Evolutionary conservation across 352 stramenopile genomes (phyloP), one percentile per base, ranked within the genome.

Genomic region (Globisporangium acanthophoron): DNA sequence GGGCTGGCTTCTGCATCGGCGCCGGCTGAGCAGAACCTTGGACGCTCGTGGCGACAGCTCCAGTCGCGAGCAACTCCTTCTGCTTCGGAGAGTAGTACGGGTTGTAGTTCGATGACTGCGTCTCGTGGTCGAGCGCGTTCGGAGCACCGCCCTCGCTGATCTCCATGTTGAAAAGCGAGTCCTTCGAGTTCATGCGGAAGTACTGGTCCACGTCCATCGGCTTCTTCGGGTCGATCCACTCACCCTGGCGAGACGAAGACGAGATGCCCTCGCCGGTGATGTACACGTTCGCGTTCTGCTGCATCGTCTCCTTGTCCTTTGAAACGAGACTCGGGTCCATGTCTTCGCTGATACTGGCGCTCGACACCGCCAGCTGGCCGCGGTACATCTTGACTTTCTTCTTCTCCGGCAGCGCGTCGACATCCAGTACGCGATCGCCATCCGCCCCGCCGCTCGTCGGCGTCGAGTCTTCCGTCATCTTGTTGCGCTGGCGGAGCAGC

Each of bases 401-500:
- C 66, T 92, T 95, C 58, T 90, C 79, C 4, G 85, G 85, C 24
- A 92, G 59, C 27, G 75, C 73, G 27, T 88, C 71, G 11, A 62
- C 54, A 49, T 75, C 63, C 0, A 83, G 46, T 18, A 89, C 53
- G 16, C 67, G 70, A 54, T 90, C 81, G 16, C 49, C 66, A 49
- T 89, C 75, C 31, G 66, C 75, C 5, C 20, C 44, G 57, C 51
- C 2, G 49, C 6, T 66, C 12, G 68, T 64, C 41, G 60, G n/a
- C 48, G 60, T 61, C 27, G 65, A 54, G 47, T 81, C 78, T 47
- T 81, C 79, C 15, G 73, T 69, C 80, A 90, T 87, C 41, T 87
- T 86, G 69, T 91, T 93, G 11, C 83, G 76, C 58, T 93, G 85
- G 1, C 85, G 82, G 35, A 92, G 62, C n/a, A 95, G 56, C 21